phyloP scores from a whole-genome alignment of 2,329 filamentous ascomycete genomes.

The Fusarium citri region DNA sequence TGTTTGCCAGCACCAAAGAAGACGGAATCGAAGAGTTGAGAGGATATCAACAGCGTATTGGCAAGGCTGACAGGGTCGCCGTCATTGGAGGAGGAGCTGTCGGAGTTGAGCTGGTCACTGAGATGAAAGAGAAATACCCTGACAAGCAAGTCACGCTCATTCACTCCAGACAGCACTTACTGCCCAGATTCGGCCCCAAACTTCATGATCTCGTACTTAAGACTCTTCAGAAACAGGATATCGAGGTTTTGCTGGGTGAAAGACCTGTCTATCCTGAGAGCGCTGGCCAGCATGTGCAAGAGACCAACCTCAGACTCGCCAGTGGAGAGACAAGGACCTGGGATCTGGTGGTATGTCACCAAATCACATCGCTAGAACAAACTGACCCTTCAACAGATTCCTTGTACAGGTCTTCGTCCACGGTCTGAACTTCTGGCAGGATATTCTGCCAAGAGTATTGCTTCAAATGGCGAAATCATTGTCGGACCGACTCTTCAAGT shows the following conservation, averaged over 20 bases:
- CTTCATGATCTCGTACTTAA: slow-evolving; percentile 3
- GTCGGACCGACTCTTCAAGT: slow-evolving; percentile 27
- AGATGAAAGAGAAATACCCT: slow-evolving; percentile 20
- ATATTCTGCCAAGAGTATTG: slow-evolving; percentile 7
- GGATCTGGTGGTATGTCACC: slow-evolving; percentile 20
- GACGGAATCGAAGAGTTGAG: slow-evolving; percentile 16
- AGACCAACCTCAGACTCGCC: background rate
- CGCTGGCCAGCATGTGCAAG: background rate
- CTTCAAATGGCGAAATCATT: background rate
- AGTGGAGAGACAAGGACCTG: background rate
- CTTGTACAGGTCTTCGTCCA: slow-evolving; percentile 28
- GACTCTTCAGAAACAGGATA: background rate
- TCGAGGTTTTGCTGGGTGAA: slow-evolving; percentile 11
- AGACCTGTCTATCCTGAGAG: background rate
- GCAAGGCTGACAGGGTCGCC: background rate
- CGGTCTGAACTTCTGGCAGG: slow-evolving; percentile 1
- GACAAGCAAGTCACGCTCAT: slow-evolving; percentile 15
- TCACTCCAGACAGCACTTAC: slow-evolving; percentile 23
- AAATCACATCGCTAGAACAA: fast-evolving
- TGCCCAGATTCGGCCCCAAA: slow-evolving; percentile 23
- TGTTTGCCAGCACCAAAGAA: background rate
- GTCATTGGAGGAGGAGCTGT: slow-evolving; percentile 33
- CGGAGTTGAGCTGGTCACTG: slow-evolving; percentile 15
- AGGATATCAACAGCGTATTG: slow-evolving; percentile 8
- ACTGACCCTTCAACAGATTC: slow-evolving; percentile 1